These are phyloP conservation scores for Halophytophthora polymorphica DNA, from an alignment of 352 stramenopile species.

Conservation along the genomic window DNA sequence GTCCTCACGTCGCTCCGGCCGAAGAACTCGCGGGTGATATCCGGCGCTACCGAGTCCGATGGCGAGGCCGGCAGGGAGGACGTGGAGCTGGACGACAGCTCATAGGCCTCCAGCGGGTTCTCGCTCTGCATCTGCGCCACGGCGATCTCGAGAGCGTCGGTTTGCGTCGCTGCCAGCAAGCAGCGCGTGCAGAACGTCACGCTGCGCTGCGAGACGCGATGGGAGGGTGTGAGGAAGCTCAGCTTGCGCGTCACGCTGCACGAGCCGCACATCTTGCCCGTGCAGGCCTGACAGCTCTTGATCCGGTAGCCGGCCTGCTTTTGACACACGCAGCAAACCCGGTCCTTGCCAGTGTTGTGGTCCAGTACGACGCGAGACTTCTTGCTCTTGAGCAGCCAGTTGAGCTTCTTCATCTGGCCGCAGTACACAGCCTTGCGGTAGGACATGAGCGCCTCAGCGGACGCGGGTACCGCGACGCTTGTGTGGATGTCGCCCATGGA, in stretches of 20 bases:
- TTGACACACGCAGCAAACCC: too few relatives aligned
- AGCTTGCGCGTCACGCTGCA: slow-evolving; percentile 6
- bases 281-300: slow-evolving; percentile 5
- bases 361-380: slow-evolving; percentile 5
- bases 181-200: slow-evolving; percentile 16
- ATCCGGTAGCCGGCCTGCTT: too few relatives aligned
- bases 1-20: too few relatives aligned
- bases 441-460: slow-evolving; percentile 24
- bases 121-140: slow-evolving; percentile 3
- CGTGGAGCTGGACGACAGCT: slow-evolving; percentile 1
- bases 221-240: slow-evolving; percentile 7
- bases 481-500: slow-evolving; percentile 24
- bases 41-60: slow-evolving; percentile 3
- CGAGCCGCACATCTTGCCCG: slow-evolving; percentile 2
- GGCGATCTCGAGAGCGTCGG: slow-evolving; percentile 11
- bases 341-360: too few relatives aligned
- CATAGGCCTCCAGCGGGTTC: slow-evolving; percentile 8
- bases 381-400: slow-evolving; percentile 26
- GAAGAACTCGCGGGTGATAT: slow-evolving; percentile 13
- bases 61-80: slow-evolving; percentile 1
- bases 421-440: slow-evolving; percentile 23
- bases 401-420: slow-evolving; percentile 40
- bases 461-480: slow-evolving; percentile 24
- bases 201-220: neutral
- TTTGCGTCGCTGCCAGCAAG: slow-evolving; percentile 1